Conservation (phyloP, 1,284 basidiomycete genomes). For the Leccinum solheimii region DNA sequence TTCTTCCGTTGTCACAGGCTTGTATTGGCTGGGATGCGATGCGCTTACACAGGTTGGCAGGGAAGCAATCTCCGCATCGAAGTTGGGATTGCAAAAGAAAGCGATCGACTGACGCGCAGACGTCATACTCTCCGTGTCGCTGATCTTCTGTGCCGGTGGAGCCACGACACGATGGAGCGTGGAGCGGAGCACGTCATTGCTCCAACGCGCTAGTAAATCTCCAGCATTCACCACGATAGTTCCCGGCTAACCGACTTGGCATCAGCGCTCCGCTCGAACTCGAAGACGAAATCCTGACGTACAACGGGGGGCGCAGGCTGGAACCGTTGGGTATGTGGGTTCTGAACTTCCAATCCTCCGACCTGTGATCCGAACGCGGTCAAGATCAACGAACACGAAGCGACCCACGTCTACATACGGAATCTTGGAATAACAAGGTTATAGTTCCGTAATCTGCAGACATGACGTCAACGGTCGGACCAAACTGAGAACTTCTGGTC, state of each 20-base stretch:
- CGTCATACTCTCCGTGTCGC: constrained; percentile 52
- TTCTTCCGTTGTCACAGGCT: constrained; percentile 67
- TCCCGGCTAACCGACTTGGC: constrained; percentile 51
- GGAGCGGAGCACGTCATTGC: constrained; percentile 76
- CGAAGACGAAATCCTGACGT: constrained; percentile 28
- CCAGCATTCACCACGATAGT: constrained; percentile 86
- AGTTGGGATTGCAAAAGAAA: constrained; percentile 87
- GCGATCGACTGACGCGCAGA: constrained; percentile 78
- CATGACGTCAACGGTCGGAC: constrained; percentile 3
- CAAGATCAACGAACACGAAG: neutral
- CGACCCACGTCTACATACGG: constrained; percentile 39
- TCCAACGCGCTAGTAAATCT: constrained; percentile 82
- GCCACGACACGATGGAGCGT: constrained; percentile 83
- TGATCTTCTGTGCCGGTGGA: constrained; percentile 54
- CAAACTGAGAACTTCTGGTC: neutral
- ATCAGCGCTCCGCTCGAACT: constrained; percentile 7
- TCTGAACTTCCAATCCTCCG: constrained; percentile 82
- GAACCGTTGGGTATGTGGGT: constrained; percentile 70
- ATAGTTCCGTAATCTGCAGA: constrained; percentile 75
- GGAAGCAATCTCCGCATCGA: constrained; percentile 65
- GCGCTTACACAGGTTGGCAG: constrained; percentile 68
- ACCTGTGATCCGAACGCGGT: constrained; percentile 43
- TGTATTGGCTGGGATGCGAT: constrained; percentile 53
- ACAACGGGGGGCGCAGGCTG: constrained; percentile 77
- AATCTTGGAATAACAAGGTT: constrained; percentile 84